Evolutionary conservation across 768 basidiomycete genomes (phyloP).

Genomic region (Lactarius sanguifluus): DNA sequence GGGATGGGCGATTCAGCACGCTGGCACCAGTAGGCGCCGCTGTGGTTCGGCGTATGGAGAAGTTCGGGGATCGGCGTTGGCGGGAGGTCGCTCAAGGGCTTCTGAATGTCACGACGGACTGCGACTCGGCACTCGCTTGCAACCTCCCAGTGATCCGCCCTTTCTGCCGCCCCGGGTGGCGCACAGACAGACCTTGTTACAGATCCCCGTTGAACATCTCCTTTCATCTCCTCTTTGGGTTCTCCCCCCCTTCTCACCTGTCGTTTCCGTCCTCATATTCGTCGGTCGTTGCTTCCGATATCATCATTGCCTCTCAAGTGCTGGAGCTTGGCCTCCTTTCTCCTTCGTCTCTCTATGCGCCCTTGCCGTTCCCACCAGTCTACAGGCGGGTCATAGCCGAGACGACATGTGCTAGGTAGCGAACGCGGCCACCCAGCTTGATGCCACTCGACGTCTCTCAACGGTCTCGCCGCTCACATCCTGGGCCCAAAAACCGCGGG

Average conservation of each 20-base stretch:
- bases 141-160: neutral
- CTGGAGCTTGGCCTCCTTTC: no score
- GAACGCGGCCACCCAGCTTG: neutral
- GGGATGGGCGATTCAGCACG: neutral
- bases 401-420: no score
- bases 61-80: constrained; percentile 23
- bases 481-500: neutral
- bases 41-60: constrained; percentile 11
- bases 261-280: no score
- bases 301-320: no score
- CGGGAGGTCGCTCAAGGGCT: no score
- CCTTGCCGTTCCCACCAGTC: neutral
- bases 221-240: no score
- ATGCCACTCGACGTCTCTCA: neutral
- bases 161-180: neutral
- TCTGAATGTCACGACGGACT: constrained; percentile 12
- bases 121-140: constrained; percentile 1
- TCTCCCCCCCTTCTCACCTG: no score
- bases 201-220: no score
- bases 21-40: neutral
- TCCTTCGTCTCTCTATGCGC: neutral
- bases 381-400: no score
- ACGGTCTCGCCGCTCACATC: neutral
- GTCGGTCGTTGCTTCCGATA: no score
- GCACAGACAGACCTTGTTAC: no score